Conservation (phyloP, 106 monocot species). For the Triglochin maritima region DNA sequence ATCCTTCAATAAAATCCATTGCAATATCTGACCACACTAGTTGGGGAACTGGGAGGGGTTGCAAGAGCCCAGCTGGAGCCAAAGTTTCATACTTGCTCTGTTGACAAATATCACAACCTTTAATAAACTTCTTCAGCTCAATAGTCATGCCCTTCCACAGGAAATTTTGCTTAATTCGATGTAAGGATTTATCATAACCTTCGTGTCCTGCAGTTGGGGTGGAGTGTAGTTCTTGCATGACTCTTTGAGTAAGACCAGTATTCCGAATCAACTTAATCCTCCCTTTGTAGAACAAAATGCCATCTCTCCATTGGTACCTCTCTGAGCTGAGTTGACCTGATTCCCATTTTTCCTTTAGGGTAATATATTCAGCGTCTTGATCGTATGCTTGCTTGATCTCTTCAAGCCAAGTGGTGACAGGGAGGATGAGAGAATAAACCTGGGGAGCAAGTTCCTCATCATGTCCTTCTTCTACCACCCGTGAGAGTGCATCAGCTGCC, state of each 20-base stretch:
- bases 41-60: slow-evolving; percentile 1
- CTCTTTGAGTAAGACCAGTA: not conserved
- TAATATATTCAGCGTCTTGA: not conserved
- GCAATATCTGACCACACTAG: not conserved
- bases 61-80: not conserved
- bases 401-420: not conserved
- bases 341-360: not conserved
- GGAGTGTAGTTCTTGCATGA: not conserved
- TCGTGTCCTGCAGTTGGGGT: not conserved
- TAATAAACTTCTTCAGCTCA: not conserved
- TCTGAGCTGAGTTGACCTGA: too few species aligned
- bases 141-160: not conserved
- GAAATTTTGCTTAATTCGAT: not conserved
- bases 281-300: not conserved
- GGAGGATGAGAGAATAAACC: too few species aligned
- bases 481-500: not conserved
- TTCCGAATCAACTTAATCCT: not conserved
- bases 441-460: not conserved
- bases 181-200: not conserved
- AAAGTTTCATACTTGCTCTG: too few species aligned
- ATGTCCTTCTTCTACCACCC: not conserved
- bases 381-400: not conserved
- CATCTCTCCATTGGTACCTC: not conserved
- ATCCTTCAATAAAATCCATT: slow-evolving; percentile 5
- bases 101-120: not conserved